Evolutionary conservation across 768 basidiomycete species (phyloP), one percentile per base, ranked within the genome.

Genomic region (Imleria badia): DNA sequence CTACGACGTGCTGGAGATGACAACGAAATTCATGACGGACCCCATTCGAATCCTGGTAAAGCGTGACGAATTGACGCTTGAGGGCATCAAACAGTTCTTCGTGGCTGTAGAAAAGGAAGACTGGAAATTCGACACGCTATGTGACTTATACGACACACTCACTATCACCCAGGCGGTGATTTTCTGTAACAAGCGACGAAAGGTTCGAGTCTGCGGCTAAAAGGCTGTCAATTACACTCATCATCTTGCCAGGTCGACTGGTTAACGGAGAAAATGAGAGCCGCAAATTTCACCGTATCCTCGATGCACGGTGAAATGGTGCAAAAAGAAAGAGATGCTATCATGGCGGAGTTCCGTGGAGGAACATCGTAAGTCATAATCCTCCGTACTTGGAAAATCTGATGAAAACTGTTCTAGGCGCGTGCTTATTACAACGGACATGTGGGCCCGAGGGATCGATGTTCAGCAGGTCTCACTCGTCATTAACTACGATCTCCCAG

Each of bases 41-140:
- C 96, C 96, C 33, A 94, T 98, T 69, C 90, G 94, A 43, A 97
- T 99, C 64, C 87, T 98, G 63, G 95, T 98, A 73, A 97, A 98
- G 80, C 93, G 94, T 88, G 95, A 98, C 68, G 96, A 99, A 75
- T 82, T 98, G 81, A 97, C 96, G 48, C 80, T 98, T 52, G 96
- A 99, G 67, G 90, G 90, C 10, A 94, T 95, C 76, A 94, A 94
- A 66, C 93, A 96, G 70, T 95, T 95, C 76, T 94, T 94, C 79
- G 92, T 99, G 47, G 96, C 95, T 43, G 96, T 99, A 52, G 96
- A 98, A 76, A 97, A 98, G 76, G 96, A 99, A 73, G 96, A 99
- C 69, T 98, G 95, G 95, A 99, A 99, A 71, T 95, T 97, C 67
- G 95, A 98, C 74, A 98, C 95, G 0, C 81, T 99, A 31, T 97